These are phyloP conservation scores for Pseudopithomyces chartarum DNA, from an alignment of 2,329 filamentous ascomycete species.

Conservation along the genomic window DNA sequence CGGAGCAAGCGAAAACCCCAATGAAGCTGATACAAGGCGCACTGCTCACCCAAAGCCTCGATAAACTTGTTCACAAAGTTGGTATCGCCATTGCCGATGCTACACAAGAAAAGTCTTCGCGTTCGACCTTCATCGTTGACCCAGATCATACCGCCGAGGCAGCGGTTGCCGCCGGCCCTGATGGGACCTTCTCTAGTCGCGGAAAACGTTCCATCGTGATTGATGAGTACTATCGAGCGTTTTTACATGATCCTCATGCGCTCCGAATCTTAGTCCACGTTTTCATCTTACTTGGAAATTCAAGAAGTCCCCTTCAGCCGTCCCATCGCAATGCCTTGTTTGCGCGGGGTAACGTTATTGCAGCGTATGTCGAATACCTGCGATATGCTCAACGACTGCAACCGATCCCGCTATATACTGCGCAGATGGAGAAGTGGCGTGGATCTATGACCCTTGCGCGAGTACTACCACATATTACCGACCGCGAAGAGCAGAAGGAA, in stretches of 20 bases:
- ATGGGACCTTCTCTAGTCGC: conserved; percentile 18
- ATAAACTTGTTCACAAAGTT: conserved; percentile 50
- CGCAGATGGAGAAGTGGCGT: conserved; percentile 69
- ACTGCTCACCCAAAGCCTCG: conserved; percentile 66
- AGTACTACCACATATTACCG: conserved; percentile 75
- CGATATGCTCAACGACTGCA: conserved; percentile 74
- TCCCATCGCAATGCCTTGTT: conserved; percentile 42
- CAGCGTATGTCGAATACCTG: conserved; percentile 81
- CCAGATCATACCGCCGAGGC: conserved; percentile 20
- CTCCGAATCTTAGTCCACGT: conserved; percentile 58
- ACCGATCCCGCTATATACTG: conserved; percentile 85
- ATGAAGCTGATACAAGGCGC: conserved; percentile 79
- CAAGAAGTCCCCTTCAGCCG: conserved; percentile 15
- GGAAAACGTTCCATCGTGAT: conserved; percentile 25
- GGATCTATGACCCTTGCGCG: conserved; percentile 74
- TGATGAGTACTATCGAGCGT: conserved; percentile 32
- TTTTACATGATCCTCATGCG: conserved; percentile 49
- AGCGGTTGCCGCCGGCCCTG: background rate
- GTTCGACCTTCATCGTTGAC: conserved; percentile 37
- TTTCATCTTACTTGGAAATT: conserved; percentile 66
- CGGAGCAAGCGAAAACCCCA: conserved; percentile 65
- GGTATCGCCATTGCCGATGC: conserved; percentile 50
- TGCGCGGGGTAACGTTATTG: conserved; percentile 74
- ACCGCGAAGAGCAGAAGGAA: conserved; percentile 66
- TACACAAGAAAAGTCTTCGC: conserved; percentile 33